A percentile compares a stretch with the other conserved stretches of the same genome.
Conservation (phyloP, 306 rosid genomes). For the Lagenaria siceraria region DNA sequence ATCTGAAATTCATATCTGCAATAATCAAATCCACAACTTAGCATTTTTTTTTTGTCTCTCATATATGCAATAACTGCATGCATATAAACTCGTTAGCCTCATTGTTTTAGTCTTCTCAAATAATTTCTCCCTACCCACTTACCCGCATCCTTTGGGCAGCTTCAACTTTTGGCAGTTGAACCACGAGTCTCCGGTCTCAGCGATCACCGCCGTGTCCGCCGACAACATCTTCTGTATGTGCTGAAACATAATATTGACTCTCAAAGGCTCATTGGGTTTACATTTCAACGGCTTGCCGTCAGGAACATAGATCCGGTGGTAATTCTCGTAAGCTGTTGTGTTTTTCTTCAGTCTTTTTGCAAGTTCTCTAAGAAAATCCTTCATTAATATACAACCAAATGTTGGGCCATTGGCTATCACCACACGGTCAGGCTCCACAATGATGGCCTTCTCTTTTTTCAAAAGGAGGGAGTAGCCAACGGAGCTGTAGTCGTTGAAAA, state of each 20-base stretch:
- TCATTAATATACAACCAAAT: conserved; percentile 33
- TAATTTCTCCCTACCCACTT: neutral
- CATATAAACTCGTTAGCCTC: too few relatives aligned
- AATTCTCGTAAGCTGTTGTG: conserved; percentile 30
- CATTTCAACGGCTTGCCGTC: conserved; percentile 21
- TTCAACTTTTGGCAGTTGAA: conserved; percentile 35
- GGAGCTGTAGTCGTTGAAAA: conserved; percentile 38
- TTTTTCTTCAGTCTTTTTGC: conserved; percentile 21
- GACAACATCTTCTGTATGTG: conserved; percentile 37
- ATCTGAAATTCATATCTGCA: conserved; percentile 37
- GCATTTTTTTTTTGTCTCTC: too few relatives aligned
- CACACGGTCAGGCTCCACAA: conserved; percentile 30
- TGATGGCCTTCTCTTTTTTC: conserved; percentile 30
- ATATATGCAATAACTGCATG: too few relatives aligned
- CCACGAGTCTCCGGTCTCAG: conserved; percentile 45
- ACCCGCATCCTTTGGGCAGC: conserved; percentile 35
- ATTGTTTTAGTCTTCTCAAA: neutral
- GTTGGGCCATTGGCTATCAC: conserved; percentile 28
- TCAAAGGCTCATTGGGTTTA: conserved; percentile 26
- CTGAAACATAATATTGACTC: conserved; percentile 31
- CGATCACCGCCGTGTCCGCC: conserved; percentile 23
- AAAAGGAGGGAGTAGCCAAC: conserved; percentile 39
- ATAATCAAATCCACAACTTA: too few relatives aligned
- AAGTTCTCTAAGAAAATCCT: conserved; percentile 30
- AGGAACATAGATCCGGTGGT: conserved; percentile 23